These are phyloP conservation scores for Pseudotsuga menziesii DNA, from an alignment of 75 land plant species.

Conservation along the genomic window DNA sequence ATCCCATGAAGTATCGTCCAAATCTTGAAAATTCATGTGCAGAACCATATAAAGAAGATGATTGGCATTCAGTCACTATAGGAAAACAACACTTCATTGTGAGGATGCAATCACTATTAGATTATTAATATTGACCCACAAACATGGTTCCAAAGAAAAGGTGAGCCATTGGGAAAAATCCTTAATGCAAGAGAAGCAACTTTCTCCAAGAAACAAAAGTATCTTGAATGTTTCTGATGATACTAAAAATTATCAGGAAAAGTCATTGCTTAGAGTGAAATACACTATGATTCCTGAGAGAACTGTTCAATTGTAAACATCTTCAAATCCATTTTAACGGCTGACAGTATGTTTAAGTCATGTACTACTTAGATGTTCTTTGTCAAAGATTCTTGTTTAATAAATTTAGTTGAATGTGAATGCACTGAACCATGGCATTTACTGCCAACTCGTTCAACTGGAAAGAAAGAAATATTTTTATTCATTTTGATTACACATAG, in stretches of 20 bases:
- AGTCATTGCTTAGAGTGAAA: not conserved
- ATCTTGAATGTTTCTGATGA: not conserved
- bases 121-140: slow-evolving; percentile 67
- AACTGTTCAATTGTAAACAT: too few species aligned
- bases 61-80: slow-evolving; percentile 60
- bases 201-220: not conserved
- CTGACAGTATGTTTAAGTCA: too few species aligned
- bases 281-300: not conserved
- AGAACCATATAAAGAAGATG: slow-evolving; percentile 76
- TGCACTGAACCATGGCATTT: too few species aligned
- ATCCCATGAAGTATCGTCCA: too few species aligned
- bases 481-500: too few species aligned
- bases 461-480: too few species aligned
- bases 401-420: too few species aligned
- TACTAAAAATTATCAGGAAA: not conserved
- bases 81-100: slow-evolving; percentile 60
- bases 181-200: slow-evolving; percentile 24
- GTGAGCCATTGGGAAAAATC: slow-evolving; percentile 80
- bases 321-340: too few species aligned
- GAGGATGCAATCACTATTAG: slow-evolving; percentile 94
- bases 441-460: too few species aligned
- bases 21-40: too few species aligned
- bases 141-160: slow-evolving; percentile 35
- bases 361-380: too few species aligned
- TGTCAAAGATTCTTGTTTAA: too few species aligned